Conservation (phyloP, 2,329 filamentous ascomycete species). For the Colletotrichum sansevieriae region DNA sequence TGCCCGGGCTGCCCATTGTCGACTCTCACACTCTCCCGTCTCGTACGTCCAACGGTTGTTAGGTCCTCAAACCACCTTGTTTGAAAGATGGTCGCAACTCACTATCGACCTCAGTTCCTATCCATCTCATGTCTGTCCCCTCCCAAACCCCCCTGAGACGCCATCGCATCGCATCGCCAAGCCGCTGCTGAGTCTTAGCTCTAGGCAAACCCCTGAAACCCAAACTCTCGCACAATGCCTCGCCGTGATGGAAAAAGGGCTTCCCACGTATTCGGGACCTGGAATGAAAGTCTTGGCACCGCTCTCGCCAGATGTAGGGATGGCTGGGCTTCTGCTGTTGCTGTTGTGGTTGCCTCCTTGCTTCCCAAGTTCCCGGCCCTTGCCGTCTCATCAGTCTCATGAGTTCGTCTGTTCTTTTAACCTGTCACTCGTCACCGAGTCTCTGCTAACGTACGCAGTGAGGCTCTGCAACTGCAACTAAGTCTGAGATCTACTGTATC, state of each 20-base stretch:
- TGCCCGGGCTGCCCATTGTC: background rate
- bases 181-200: conserved; percentile 36
- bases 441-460: background rate
- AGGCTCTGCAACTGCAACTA: background rate
- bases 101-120: conserved; percentile 1
- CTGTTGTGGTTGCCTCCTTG: conserved; percentile 13
- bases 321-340: conserved; percentile 23
- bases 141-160: conserved; percentile 12
- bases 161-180: conserved; percentile 41
- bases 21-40: background rate
- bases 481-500: background rate
- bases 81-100: conserved; percentile 5
- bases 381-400: background rate
- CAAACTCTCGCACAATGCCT: conserved; percentile 8
- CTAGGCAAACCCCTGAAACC: conserved; percentile 30
- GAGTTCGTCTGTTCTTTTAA: conserved; percentile 11
- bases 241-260: background rate
- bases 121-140: background rate
- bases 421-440: background rate
- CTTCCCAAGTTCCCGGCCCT: conserved; percentile 2
- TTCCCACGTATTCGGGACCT: conserved; percentile 25
- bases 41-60: background rate
- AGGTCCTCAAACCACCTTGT: background rate
- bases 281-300: conserved; percentile 34
- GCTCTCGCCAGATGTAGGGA: conserved; percentile 18